Conservation (phyloP, 345 rosid genomes). For the Euphorbia pulcherrima region DNA sequence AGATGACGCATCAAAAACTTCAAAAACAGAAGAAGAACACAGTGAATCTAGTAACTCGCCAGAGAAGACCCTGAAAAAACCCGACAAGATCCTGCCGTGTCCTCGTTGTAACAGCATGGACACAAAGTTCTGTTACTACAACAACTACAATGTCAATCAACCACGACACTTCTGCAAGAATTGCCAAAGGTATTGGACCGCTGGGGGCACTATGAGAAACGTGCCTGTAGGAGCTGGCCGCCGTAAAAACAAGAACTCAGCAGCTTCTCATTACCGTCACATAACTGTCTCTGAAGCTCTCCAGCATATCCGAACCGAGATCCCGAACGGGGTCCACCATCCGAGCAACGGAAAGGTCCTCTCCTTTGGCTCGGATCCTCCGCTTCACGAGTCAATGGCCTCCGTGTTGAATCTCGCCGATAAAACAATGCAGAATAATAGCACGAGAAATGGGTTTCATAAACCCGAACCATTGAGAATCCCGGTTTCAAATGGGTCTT, state of each 20-base stretch:
- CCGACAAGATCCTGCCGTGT: slow-evolving; percentile 32
- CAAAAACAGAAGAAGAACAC: slow-evolving; percentile 31
- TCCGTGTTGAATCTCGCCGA: slow-evolving; percentile 70
- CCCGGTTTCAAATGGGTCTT: slow-evolving; percentile 32
- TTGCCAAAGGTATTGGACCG: slow-evolving; percentile 38
- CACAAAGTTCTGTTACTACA: slow-evolving; percentile 35
- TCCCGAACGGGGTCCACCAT: slow-evolving; percentile 55
- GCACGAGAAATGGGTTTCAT: slow-evolving; percentile 45
- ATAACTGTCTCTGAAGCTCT: slow-evolving; percentile 59
- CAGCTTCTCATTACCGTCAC: slow-evolving; percentile 52
- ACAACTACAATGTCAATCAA: slow-evolving; percentile 36
- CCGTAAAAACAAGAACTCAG: slow-evolving; percentile 30
- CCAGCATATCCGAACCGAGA: slow-evolving; percentile 41
- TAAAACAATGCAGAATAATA: slow-evolving; percentile 38
- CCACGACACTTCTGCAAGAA: slow-evolving; percentile 37
- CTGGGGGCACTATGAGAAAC: slow-evolving; percentile 38
- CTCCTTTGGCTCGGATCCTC: slow-evolving; percentile 68
- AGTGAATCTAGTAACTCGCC: slow-evolving; percentile 25
- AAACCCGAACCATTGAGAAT: slow-evolving; percentile 43
- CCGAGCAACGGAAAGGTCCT: slow-evolving; percentile 63
- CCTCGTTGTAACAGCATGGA: slow-evolving; percentile 40
- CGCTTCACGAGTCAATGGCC: slow-evolving; percentile 79
- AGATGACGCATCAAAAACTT: slow-evolving; percentile 29
- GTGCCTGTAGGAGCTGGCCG: slow-evolving; percentile 40
- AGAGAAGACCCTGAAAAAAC: slow-evolving; percentile 29